Conservation (phyloP, 257 asterid species). For the Agastache rugosa region DNA sequence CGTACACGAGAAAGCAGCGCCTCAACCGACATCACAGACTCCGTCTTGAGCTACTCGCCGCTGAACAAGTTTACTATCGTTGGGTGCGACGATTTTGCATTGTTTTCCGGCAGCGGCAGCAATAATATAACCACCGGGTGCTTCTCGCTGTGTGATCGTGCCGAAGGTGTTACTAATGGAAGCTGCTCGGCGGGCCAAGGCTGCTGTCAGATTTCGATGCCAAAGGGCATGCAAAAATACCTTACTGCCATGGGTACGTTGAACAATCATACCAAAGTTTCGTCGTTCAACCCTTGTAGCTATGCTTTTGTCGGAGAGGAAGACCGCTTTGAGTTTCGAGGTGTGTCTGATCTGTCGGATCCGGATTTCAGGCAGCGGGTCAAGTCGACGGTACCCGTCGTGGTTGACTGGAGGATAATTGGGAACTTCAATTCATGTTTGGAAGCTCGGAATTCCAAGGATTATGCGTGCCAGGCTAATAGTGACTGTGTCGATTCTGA, state of each 20-base stretch:
- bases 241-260: not conserved
- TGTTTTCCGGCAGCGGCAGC: conserved; percentile 32
- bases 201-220: conserved; percentile 69
- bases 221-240: conserved; percentile 47
- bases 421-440: conserved; percentile 62
- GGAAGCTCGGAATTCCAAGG: conserved; percentile 22
- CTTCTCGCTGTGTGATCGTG: conserved; percentile 4
- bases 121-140: conserved; percentile 54
- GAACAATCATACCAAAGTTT: conserved; percentile 46
- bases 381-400: conserved; percentile 45
- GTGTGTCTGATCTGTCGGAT: conserved; percentile 55
- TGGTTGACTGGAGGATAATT: conserved; percentile 64
- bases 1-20: conserved; percentile 7
- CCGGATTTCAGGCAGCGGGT: conserved; percentile 43
- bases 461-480: conserved; percentile 53
- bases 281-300: conserved; percentile 58
- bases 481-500: conserved; percentile 60
- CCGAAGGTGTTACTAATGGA: conserved; percentile 46
- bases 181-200: conserved; percentile 60
- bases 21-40: conserved; percentile 34
- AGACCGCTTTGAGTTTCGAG: conserved; percentile 46
- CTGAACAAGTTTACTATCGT: conserved; percentile 53
- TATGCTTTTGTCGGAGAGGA: conserved; percentile 71
- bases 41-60: conserved; percentile 58
- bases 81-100: conserved; percentile 65